These are phyloP conservation scores for Sergeia podlipaevii DNA, from an alignment of 208 protist genomes.

Conservation along the genomic window DNA sequence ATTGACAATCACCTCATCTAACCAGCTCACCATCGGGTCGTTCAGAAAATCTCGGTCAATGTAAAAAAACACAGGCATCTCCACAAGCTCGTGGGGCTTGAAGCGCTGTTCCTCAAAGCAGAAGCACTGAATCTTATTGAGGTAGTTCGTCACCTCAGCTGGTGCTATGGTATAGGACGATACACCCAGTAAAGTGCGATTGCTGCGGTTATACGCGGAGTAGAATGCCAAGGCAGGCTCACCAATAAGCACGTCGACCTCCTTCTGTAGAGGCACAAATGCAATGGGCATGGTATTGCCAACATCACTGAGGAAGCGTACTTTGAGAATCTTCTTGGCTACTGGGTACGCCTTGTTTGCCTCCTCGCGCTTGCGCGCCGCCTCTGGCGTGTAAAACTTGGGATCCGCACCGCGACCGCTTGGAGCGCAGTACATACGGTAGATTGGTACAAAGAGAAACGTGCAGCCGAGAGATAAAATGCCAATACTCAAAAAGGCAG, in stretches of 20 bases:
- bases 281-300: conserved; percentile 90
- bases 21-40: conserved; percentile 82
- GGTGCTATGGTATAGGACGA: conserved; percentile 91
- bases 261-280: conserved; percentile 89
- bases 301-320: conserved; percentile 80
- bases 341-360: conserved; percentile 64
- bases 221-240: conserved; percentile 89
- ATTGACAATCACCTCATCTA: conserved; percentile 87
- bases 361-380: conserved; percentile 57
- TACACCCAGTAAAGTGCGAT: conserved; percentile 80
- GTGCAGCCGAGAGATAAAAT: conserved; percentile 82
- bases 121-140: conserved; percentile 98
- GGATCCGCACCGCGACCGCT: conserved; percentile 75
- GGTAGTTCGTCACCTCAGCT: conserved; percentile 90
- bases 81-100: conserved; percentile 93
- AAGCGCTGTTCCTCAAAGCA: conserved; percentile 96
- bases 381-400: conserved; percentile 82
- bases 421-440: conserved; percentile 86
- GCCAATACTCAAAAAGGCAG: conserved; percentile 67
- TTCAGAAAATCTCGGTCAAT: conserved; percentile 95
- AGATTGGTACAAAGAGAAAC: conserved; percentile 88
- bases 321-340: conserved; percentile 79
- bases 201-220: conserved; percentile 88
- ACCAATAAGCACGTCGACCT: conserved; percentile 87
- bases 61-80: conserved; percentile 98